Percentiles rank a stretch among this genome's conserved stretches.
Evolutionary conservation across 2,329 filamentous ascomycete species (phyloP).

Genomic region (Mycosphaerella sp.): DNA sequence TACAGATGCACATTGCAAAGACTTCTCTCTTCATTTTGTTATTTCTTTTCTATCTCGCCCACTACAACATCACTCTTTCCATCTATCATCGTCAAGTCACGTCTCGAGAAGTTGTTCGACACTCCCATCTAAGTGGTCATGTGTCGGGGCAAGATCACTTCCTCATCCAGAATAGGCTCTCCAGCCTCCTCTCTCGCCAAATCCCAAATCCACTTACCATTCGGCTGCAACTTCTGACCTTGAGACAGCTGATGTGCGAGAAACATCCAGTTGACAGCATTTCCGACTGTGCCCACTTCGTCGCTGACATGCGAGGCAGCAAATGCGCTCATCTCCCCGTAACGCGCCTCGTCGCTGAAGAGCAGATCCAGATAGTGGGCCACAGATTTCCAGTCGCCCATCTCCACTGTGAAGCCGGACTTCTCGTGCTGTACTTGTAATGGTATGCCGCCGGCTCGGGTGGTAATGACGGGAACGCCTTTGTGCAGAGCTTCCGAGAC

Average conservation of each 20-base stretch:
- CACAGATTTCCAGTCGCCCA: slow-evolving; percentile 63
- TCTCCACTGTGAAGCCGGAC: slow-evolving; percentile 67
- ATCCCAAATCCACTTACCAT: slow-evolving; percentile 66
- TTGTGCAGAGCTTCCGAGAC: slow-evolving; percentile 78
- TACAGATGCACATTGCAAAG: too few relatives aligned
- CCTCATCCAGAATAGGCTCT: slow-evolving; percentile 50
- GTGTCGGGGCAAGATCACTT: slow-evolving; percentile 54
- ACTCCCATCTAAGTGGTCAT: slow-evolving; percentile 14
- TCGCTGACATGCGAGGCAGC: slow-evolving; percentile 65
- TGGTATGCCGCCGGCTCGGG: slow-evolving; percentile 69
- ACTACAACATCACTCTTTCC: too few relatives aligned
- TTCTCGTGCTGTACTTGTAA: slow-evolving; percentile 66
- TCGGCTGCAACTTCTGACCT: slow-evolving; percentile 51
- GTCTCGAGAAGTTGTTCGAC: too few relatives aligned
- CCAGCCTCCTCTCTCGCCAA: slow-evolving; percentile 62
- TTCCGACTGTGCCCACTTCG: slow-evolving; percentile 75
- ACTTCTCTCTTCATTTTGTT: too few relatives aligned
- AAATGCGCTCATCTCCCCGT: slow-evolving; percentile 40
- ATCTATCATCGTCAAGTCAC: too few relatives aligned
- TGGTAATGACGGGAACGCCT: slow-evolving; percentile 70
- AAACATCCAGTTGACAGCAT: slow-evolving; percentile 70
- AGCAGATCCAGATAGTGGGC: slow-evolving; percentile 60
- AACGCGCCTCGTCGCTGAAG: slow-evolving; percentile 58
- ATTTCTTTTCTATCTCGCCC: too few relatives aligned
- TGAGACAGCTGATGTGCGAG: slow-evolving; percentile 62